Base-by-base conservation (phyloP, 495 filamentous ascomycete species). In the Podospora appendiculata region DNA sequence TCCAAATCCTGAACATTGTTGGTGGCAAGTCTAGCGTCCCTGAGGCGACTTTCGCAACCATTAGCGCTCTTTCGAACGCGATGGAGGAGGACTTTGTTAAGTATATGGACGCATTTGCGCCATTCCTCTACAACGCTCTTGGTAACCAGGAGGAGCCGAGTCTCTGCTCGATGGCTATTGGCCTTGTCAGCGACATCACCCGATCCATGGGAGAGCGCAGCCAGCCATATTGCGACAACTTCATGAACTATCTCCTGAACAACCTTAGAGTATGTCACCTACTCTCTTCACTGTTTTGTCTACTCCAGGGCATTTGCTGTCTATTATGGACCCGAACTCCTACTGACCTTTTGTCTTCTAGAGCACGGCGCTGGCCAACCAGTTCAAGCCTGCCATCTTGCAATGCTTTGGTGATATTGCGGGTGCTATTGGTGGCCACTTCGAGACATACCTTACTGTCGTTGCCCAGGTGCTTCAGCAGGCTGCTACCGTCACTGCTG, bases 381-480 rank as follows among this genome's bases (percentile, higher is more conserved):
- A 96, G 68, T 93, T 97, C 70, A 96, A 96, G 78, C 93, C 93
- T 34, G 91, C 94, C 12, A 97, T 98, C 52, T 80, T 98, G 16
- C 92, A 97, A 67, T 95, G 89, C 61, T 98, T 98, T 65, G 94
- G 93, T 50, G 93, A 98, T 67, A 95, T 97, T 69, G 92, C 94
- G 50, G 88, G 92, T 65, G 93, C 93, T 42, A 98, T 98, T 69
- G 83, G 88, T 51, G 87, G 85, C 12, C 81, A 90, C 55, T 98
- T 97, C 58, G 88, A 95, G 70, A 88, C 84, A 5, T 98, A 98
- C 65, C 79, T 98, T 38, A 77, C 84, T 14, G 86, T 96, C 51
- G 93, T 98, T 43, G 94, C 87, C 42, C 86, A 90, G 66, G 92
- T 98, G 10, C 79, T 98, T 40, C 88, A 96, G 70, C 90, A 95